Evolutionary conservation across 2,329 filamentous ascomycete species (phyloP).

Genomic region (Fusarium succisae): DNA sequence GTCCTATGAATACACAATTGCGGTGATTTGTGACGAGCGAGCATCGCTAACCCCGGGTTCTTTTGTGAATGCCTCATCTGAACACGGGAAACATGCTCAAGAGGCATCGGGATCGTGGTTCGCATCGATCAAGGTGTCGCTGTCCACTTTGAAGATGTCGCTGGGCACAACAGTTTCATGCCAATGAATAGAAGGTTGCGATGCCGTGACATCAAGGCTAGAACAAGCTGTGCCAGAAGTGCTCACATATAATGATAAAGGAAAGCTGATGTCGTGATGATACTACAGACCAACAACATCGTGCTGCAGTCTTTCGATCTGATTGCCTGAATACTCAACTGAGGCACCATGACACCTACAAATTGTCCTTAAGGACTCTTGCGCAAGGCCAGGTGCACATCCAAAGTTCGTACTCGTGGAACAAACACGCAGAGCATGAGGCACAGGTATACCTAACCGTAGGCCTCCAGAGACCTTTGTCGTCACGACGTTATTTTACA

Average conservation of each 20-base stretch:
- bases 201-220: constrained; percentile 1
- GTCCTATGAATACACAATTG: constrained; percentile 16
- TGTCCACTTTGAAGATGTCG: constrained; percentile 15
- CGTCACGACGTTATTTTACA: constrained; percentile 14
- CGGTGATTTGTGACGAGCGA: constrained; percentile 19
- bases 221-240: not conserved
- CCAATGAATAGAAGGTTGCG: not conserved
- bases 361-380: not conserved
- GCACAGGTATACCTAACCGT: constrained; percentile 20
- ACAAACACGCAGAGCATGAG: constrained; percentile 21
- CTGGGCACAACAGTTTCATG: constrained; percentile 4
- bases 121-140: constrained; percentile 8
- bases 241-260: not conserved
- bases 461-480: constrained; percentile 25
- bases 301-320: not conserved
- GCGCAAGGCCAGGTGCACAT: constrained; percentile 7
- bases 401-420: constrained; percentile 30
- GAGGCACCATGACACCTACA: not conserved
- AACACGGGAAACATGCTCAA: constrained; percentile 35
- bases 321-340: not conserved
- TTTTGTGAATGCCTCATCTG: constrained; percentile 10
- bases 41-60: not conserved
- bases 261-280: not conserved
- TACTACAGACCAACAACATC: not conserved
- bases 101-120: constrained; percentile 10